Percentiles rank a stretch among this genome's conserved stretches.
Conservation (phyloP, 345 rosid species). For the Ricinus communis region DNA sequence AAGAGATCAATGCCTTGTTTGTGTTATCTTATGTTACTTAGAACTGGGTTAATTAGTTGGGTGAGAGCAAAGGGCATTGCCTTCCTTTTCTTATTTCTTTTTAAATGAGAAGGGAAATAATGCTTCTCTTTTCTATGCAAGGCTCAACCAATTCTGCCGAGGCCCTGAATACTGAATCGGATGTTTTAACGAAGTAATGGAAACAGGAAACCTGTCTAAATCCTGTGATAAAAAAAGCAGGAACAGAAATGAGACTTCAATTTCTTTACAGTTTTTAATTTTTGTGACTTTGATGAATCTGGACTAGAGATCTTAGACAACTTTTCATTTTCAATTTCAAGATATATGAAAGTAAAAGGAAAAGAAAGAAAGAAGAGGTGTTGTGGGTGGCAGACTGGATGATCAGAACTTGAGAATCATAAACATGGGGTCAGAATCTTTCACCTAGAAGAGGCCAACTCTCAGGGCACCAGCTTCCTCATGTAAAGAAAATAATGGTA, state of each 20-base stretch:
- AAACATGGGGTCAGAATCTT: constrained; percentile 16
- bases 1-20: not conserved
- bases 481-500: not conserved
- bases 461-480: not conserved
- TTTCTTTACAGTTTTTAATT: not conserved
- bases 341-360: not conserved
- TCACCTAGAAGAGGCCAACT: not conserved
- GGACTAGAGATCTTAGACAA: not conserved
- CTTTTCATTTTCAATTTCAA: constrained; percentile 13
- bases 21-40: too few relatives aligned
- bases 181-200: not conserved
- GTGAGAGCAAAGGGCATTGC: not conserved
- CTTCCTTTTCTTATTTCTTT: not conserved
- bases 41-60: too few relatives aligned
- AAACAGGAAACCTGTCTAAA: too few relatives aligned
- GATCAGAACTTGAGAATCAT: not conserved
- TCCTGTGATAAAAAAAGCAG: not conserved
- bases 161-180: not conserved
- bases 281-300: constrained; percentile 3
- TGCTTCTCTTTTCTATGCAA: not conserved
- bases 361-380: not conserved
- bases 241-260: not conserved
- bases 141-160: not conserved
- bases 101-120: too few relatives aligned
- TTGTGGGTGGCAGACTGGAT: constrained; percentile 8